A percentile compares a stretch with the other conserved stretches of the same genome.
phyloP scores from a whole-genome alignment of 495 filamentous ascomycete genomes.

The Aspergillus nidulans region DNA sequence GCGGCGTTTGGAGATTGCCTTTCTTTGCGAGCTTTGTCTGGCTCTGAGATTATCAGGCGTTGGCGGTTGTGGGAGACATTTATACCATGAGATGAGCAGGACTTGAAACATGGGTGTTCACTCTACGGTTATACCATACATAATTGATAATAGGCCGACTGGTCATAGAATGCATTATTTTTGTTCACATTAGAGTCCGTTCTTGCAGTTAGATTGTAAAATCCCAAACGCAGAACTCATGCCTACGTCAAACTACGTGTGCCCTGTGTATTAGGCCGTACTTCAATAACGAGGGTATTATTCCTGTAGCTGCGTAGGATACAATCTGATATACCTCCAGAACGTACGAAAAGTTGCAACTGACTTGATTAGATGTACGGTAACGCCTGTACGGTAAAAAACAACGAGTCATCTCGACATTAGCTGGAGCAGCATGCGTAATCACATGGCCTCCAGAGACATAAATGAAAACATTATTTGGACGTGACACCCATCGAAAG shows the following conservation, averaged over 20 bases:
- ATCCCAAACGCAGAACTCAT: neutral
- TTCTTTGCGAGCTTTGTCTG: constrained; percentile 1
- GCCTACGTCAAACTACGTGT: neutral
- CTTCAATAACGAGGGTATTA: too few relatives aligned
- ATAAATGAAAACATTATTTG: neutral
- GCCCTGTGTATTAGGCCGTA: too few relatives aligned
- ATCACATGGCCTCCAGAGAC: neutral
- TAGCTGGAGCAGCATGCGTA: neutral
- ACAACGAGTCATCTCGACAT: neutral
- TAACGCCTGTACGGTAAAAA: neutral
- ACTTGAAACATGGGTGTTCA: constrained; percentile 20
- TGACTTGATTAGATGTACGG: neutral
- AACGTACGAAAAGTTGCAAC: neutral
- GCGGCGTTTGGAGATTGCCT: constrained; percentile 11
- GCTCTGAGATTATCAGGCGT: constrained; percentile 6
- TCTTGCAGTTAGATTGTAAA: neutral
- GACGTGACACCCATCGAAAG: neutral
- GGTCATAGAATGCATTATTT: constrained; percentile 15
- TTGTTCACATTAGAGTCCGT: neutral
- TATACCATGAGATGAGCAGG: constrained; percentile 24
- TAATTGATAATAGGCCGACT: constrained; percentile 19
- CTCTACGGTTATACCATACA: constrained; percentile 18
- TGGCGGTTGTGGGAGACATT: constrained; percentile 9
- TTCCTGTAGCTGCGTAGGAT: too few relatives aligned
- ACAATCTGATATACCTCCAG: neutral